Evolutionary conservation across 176 grass and related monocot species (phyloP).

Genomic region (Zoysia japonica): DNA sequence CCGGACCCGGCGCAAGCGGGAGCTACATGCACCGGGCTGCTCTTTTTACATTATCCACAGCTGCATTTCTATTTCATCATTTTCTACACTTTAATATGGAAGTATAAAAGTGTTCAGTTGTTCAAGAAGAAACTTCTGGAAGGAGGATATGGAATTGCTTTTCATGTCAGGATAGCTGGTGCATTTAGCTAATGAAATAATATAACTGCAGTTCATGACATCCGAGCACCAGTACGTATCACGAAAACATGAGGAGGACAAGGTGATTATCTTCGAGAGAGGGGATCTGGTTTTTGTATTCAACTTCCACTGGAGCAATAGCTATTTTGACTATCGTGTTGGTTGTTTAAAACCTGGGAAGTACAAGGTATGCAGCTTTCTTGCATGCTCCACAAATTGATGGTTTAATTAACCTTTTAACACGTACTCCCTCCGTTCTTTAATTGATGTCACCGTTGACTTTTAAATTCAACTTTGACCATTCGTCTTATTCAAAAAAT

Average conservation of each 20-base stretch:
- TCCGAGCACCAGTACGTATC: slow-evolving; percentile 87
- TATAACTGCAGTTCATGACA: slow-evolving; percentile 91
- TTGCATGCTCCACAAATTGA: neutral
- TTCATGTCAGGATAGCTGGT: neutral
- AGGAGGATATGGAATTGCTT: slow-evolving; percentile 15
- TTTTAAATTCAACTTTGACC: too few relatives aligned
- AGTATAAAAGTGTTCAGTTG: neutral
- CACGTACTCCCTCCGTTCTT: too few relatives aligned
- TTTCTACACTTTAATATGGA: neutral
- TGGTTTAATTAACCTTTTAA: neutral
- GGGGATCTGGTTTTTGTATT: slow-evolving; percentile 92
- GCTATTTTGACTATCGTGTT: slow-evolving; percentile 80
- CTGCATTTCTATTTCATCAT: slow-evolving; percentile 2
- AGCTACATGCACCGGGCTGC: too few relatives aligned
- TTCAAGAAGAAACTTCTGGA: slow-evolving; percentile 8
- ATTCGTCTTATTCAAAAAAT: too few relatives aligned
- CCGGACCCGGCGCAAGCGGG: too few relatives aligned
- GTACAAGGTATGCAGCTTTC: slow-evolving; percentile 69
- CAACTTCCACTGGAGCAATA: slow-evolving; percentile 96
- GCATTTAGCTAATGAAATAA: slow-evolving; percentile 34
- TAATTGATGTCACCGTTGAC: too few relatives aligned
- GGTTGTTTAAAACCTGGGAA: slow-evolving; percentile 91
- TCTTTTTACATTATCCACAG: neutral
- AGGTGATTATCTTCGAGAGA: slow-evolving; percentile 87
- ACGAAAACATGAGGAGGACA: slow-evolving; percentile 91